A percentile compares a stretch with the other conserved stretches of the same genome.
Evolutionary conservation across 2,329 filamentous ascomycete species (phyloP).

Genomic region (Ascochyta viciae-villosae): DNA sequence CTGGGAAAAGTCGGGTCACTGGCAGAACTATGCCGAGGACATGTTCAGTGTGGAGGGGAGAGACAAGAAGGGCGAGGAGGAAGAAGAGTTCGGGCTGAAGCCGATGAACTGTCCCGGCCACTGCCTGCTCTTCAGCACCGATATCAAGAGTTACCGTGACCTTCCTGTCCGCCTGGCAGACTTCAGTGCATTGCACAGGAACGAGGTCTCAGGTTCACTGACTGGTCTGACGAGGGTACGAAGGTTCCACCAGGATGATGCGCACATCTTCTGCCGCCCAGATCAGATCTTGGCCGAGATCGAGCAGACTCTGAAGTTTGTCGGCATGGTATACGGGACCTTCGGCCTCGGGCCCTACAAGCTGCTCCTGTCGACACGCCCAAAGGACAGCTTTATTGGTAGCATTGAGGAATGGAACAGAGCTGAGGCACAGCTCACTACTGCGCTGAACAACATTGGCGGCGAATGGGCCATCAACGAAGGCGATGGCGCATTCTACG

Average conservation of each 20-base stretch:
- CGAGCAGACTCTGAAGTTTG: slow-evolving; percentile 74
- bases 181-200: slow-evolving; percentile 85
- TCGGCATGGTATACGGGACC: slow-evolving; percentile 73
- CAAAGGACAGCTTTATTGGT: slow-evolving; percentile 79
- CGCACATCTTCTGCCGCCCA: slow-evolving; percentile 86
- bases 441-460: slow-evolving; percentile 68
- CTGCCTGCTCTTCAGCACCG: slow-evolving; percentile 80
- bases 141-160: slow-evolving; percentile 77
- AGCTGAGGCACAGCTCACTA: slow-evolving; percentile 71
- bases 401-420: slow-evolving; percentile 71
- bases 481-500: slow-evolving; percentile 89
- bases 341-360: slow-evolving; percentile 76
- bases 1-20: slow-evolving; percentile 85
- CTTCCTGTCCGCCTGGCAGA: slow-evolving; percentile 85
- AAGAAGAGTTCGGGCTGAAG: slow-evolving; percentile 82
- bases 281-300: slow-evolving; percentile 79
- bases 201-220: slow-evolving; percentile 82
- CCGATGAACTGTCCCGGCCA: slow-evolving; percentile 95
- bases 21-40: slow-evolving; percentile 89
- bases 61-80: slow-evolving; percentile 60
- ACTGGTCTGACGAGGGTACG: slow-evolving; percentile 84
- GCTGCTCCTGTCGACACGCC: slow-evolving; percentile 79
- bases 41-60: slow-evolving; percentile 81
- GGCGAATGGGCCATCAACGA: slow-evolving; percentile 76
- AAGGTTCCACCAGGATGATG: slow-evolving; percentile 89